Evolutionary conservation across 345 rosid species (phyloP).

Genomic region (Bruguiera parviflora): DNA sequence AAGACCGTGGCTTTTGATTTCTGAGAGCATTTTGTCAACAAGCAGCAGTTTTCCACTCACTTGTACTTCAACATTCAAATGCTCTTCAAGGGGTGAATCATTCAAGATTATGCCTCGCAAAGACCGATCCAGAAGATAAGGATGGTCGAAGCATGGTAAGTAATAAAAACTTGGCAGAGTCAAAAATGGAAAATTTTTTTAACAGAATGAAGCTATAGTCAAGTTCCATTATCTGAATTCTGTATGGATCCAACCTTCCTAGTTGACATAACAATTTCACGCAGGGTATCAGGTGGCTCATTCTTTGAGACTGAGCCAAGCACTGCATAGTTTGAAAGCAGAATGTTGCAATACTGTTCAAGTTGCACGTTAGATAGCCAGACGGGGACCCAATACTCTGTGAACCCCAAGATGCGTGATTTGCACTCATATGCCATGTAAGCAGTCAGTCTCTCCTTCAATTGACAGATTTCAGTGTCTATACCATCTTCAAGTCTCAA

Average conservation of each 20-base stretch:
- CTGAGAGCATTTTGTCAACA: slow-evolving; percentile 9
- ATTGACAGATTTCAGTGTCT: background rate
- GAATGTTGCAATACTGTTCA: slow-evolving; percentile 5
- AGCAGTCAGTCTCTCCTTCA: slow-evolving; percentile 8
- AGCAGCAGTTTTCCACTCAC: slow-evolving; percentile 12
- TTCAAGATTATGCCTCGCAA: background rate
- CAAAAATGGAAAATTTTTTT: too few species aligned
- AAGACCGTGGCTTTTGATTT: background rate
- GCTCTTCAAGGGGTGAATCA: background rate
- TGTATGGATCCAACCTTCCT: background rate
- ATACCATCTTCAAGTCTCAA: background rate
- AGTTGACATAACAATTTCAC: background rate
- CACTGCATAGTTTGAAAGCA: slow-evolving; percentile 9
- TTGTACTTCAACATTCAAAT: slow-evolving; percentile 8
- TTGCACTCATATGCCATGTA: slow-evolving; percentile 10
- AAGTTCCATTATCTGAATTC: background rate
- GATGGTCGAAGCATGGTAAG: background rate
- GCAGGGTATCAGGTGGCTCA: background rate
- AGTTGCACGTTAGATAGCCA: slow-evolving; percentile 13
- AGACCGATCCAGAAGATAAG: slow-evolving; percentile 11
- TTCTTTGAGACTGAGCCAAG: background rate
- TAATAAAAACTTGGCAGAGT: too few species aligned
- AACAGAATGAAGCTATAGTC: background rate
- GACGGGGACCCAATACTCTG: slow-evolving; percentile 13
- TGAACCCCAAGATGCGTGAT: background rate